A percentile compares a stretch with the other conserved stretches of the same genome.
These are phyloP conservation scores for Pleurotus eryngii DNA, from an alignment of 768 basidiomycete species.

Conservation along the genomic window DNA sequence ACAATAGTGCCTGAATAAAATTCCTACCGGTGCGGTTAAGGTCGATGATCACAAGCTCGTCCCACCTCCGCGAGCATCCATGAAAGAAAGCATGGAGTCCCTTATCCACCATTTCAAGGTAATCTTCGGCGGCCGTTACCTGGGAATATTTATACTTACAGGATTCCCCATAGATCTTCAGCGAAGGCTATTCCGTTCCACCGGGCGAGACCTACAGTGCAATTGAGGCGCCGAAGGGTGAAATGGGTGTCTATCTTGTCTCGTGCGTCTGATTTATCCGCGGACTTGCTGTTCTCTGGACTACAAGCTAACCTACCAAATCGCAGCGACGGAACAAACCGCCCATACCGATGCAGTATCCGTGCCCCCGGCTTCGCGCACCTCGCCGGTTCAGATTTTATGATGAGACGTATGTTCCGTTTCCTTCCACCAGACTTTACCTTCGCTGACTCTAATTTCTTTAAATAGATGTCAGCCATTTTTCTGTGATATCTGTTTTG, in stretches of 20 bases:
- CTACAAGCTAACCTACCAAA: too few relatives aligned
- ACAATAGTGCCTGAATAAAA: slow-evolving; percentile 91
- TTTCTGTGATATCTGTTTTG: slow-evolving; percentile 12
- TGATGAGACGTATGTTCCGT: slow-evolving; percentile 81
- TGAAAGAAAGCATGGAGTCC: slow-evolving; percentile 99
- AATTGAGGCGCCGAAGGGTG: slow-evolving; percentile 98
- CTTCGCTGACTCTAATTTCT: slow-evolving; percentile 4
- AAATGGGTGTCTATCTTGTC: slow-evolving; percentile 98
- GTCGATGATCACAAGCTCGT: slow-evolving; percentile 98
- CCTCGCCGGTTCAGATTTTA: slow-evolving; percentile 93
- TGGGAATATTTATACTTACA: not conserved
- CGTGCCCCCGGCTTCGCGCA: slow-evolving; percentile 97
- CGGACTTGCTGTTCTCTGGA: not conserved
- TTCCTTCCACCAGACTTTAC: slow-evolving; percentile 6
- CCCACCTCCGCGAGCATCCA: slow-evolving; percentile 92
- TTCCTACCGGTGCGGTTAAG: slow-evolving; percentile 88
- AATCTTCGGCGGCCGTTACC: slow-evolving; percentile 4
- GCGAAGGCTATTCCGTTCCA: slow-evolving; percentile 95
- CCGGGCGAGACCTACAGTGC: slow-evolving; percentile 95
- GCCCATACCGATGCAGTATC: slow-evolving; percentile 96
- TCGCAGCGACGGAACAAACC: slow-evolving; percentile 84
- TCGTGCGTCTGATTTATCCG: slow-evolving; percentile 51
- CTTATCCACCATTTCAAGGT: slow-evolving; percentile 99
- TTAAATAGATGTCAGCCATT: slow-evolving; percentile 38
- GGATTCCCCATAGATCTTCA: slow-evolving; percentile 66